A percentile compares a stretch with the other conserved stretches of the same genome.
These are phyloP conservation scores for Lactifluus pinguis DNA, from an alignment of 768 basidiomycete species.

Conservation along the genomic window DNA sequence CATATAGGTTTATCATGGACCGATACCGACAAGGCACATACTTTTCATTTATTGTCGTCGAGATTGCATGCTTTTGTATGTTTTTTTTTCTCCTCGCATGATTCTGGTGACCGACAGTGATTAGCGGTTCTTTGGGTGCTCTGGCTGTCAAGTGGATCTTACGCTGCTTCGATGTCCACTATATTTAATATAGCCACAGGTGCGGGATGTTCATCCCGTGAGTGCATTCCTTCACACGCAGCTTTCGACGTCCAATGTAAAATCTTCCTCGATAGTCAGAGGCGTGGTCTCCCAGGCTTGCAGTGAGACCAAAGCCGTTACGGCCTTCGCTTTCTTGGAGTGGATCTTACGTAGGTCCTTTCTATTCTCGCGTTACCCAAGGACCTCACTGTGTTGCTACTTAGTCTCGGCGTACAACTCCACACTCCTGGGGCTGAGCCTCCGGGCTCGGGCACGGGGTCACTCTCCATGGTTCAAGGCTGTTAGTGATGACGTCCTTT, in stretches of 20 bases:
- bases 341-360: conserved; percentile 28
- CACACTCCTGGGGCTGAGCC: conserved; percentile 22
- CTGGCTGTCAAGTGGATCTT: conserved; percentile 32
- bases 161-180: conserved; percentile 20
- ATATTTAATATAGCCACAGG: background rate
- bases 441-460: conserved; percentile 25
- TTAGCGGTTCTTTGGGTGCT: conserved; percentile 30
- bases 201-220: background rate
- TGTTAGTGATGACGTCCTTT: no score
- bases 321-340: conserved; percentile 30
- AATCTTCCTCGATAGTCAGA: background rate
- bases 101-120: background rate
- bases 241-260: background rate
- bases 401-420: conserved; percentile 29
- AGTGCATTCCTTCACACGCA: background rate
- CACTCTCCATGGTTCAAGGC: conserved; percentile 18
- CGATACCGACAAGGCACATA: conserved; percentile 28
- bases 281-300: conserved; percentile 17
- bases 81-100: background rate
- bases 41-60: conserved; percentile 32
- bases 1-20: conserved; percentile 29
- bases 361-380: background rate
- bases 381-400: background rate
- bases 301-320: conserved; percentile 25
- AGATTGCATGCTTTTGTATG: conserved; percentile 33